Conservation (phyloP, 352 stramenopile species). For the Nothophytophthora sp. region DNA sequence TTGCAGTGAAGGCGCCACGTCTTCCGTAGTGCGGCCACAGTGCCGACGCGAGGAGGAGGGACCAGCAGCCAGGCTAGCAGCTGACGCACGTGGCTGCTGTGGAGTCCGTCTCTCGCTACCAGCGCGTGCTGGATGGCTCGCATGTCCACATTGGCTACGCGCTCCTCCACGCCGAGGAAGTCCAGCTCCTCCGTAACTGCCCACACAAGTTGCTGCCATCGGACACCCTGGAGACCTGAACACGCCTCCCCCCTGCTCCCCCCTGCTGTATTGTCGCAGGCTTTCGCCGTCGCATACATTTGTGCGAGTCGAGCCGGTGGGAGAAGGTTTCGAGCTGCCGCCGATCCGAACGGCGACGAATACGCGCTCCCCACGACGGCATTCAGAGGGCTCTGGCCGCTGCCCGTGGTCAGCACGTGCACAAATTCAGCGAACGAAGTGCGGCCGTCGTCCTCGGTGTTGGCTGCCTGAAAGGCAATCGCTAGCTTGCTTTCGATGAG, state of each 20-base stretch:
- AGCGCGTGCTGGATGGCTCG: conserved; percentile 37
- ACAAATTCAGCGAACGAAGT: conserved; percentile 41
- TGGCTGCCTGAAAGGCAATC: conserved; percentile 28
- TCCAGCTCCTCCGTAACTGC: conserved; percentile 34
- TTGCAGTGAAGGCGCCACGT: conserved; percentile 22
- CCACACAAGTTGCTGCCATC: conserved; percentile 28
- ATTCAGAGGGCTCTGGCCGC: background rate
- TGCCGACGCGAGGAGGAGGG: conserved; percentile 9
- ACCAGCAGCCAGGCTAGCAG: conserved; percentile 10
- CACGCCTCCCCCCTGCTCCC: too few species aligned
- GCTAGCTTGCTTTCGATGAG: conserved; percentile 22
- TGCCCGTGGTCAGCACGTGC: conserved; percentile 30
- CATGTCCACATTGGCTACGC: conserved; percentile 30
- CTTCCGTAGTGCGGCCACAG: conserved; percentile 18
- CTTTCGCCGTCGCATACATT: conserved; percentile 21
- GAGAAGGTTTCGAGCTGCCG: background rate
- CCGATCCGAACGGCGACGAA: background rate
- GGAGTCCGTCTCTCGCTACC: background rate
- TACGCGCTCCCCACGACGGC: background rate
- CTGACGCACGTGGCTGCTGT: background rate
- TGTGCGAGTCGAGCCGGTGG: conserved; percentile 22
- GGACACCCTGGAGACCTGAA: background rate
- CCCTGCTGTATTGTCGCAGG: background rate
- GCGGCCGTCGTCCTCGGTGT: conserved; percentile 4
- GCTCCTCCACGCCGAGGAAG: conserved; percentile 28